Evolutionary conservation across 1,284 basidiomycete genomes (phyloP), one percentile per base, ranked within the genome.

Genomic region (Ustilago bromivora): DNA sequence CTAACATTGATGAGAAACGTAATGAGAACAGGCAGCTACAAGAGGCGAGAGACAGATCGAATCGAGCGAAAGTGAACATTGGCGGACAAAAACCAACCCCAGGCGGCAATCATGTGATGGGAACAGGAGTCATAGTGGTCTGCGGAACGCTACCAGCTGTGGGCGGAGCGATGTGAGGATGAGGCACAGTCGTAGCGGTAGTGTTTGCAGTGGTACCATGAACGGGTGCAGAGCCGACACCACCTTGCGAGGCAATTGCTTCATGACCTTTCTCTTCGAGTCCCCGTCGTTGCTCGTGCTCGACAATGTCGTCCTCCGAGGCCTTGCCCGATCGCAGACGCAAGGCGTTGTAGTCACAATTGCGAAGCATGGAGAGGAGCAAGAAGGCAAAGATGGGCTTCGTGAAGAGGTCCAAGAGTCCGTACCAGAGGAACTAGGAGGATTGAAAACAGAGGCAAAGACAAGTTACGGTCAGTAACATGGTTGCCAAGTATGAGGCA

Each of bases 371-470:
- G 19, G 51, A 53, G 35, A 82, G 69, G 32, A 84, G 79, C 47
- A 80, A 51, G 32, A 84, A 64, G 2, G 77, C 69, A 60, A 82
- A 84, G 36, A 82, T 52, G 8, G 81, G 84, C 66, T 89, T 90
- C 59, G 89, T 87, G 76, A 91, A 59, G 13, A 91, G 61, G 76
- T 91, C 91, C 69, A 91, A 87, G 32, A 84, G 40, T 10, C 90
- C 90, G 84, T 91, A 91, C 86, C 89, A 91, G 66, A 89, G 77
- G 85, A 88, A 86, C 79, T 88, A 58, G 31, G 35, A 36, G 2
- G 23, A 28, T 19, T 10, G 23, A 31, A 12, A 35, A 38, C 1
- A 10, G 10, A 47, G 43, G 15, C 1, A 28, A n/a, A 31, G 54
- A 85, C 31, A 80, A 75, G 72, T 87, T 87, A 38, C 87, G n/a